These are phyloP conservation scores for Wickerhamomyces hampshirensis DNA, from an alignment of 805 yeast species.

Conservation along the genomic window DNA sequence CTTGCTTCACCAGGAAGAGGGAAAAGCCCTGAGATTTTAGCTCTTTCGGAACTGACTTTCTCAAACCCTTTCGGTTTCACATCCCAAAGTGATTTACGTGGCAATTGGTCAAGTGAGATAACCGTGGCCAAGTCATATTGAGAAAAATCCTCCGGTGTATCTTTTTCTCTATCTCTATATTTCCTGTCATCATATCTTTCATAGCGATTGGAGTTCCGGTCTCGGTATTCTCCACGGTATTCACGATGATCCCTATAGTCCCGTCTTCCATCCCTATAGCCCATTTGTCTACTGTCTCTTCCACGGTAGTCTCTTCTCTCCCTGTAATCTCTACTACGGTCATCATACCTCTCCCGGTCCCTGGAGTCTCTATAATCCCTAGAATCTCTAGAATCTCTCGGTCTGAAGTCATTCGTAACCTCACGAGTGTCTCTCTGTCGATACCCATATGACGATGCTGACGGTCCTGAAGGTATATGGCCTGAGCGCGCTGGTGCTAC, in stretches of 20 bases:
- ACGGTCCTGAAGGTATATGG: not conserved
- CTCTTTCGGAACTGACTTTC: constrained; percentile 66
- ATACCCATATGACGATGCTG: not conserved
- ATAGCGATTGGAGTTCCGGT: not conserved
- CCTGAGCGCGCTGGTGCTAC: not conserved
- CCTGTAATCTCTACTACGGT: constrained; percentile 6
- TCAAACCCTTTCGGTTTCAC: constrained; percentile 69
- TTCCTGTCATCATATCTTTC: not conserved
- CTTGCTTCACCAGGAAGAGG: constrained; percentile 65
- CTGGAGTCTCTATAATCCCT: constrained; percentile 7
- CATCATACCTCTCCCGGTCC: constrained; percentile 1
- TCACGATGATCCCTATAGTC: not conserved
- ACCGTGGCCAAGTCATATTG: constrained; percentile 34
- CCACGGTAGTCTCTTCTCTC: constrained; percentile 8
- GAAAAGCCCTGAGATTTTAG: constrained; percentile 74
- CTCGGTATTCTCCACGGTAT: too few species aligned
- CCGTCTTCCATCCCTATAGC: constrained; percentile 1
- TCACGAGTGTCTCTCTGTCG: constrained; percentile 18
- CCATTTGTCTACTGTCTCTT: constrained; percentile 7
- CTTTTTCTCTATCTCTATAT: constrained; percentile 2
- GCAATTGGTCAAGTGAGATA: constrained; percentile 46
- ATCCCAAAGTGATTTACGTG: constrained; percentile 62
- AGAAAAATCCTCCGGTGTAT: constrained; percentile 1
- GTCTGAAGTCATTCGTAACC: too few species aligned
- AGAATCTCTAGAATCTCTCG: constrained; percentile 4